Evolutionary conservation across 768 basidiomycete genomes (phyloP).

Genomic region (Mycena haematopus): DNA sequence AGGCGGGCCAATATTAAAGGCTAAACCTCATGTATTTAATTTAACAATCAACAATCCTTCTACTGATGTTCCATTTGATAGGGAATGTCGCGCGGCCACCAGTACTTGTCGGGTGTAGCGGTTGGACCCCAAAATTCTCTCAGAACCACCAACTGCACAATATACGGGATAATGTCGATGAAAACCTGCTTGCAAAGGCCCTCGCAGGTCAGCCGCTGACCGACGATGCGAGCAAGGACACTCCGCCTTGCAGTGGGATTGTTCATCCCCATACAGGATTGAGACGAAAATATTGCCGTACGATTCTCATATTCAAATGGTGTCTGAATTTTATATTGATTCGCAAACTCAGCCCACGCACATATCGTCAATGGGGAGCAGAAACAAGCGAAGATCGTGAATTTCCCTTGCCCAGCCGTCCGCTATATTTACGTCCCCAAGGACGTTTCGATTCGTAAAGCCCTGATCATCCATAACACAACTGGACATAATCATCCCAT

Average conservation of each 20-base stretch:
- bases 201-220: background rate
- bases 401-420: background rate
- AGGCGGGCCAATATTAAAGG: background rate
- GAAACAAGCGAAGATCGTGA: background rate
- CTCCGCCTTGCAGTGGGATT: conserved; percentile 9
- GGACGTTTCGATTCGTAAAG: background rate
- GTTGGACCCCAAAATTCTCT: background rate
- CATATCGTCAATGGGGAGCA: conserved; percentile 1
- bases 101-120: conserved; percentile 6
- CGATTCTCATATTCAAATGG: background rate
- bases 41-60: background rate
- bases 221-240: conserved; percentile 12
- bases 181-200: conserved; percentile 3
- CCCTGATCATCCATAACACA: conserved; percentile 1
- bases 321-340: background rate
- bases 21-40: background rate
- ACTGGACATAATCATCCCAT: conserved; percentile 10
- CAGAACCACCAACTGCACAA: background rate
- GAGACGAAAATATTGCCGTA: conserved; percentile 8
- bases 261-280: background rate
- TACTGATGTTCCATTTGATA: background rate
- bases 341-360: background rate
- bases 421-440: conserved; percentile 8
- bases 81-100: conserved; percentile 1
- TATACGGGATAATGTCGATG: conserved; percentile 13